A percentile compares a stretch with the other conserved stretches of the same genome.
phyloP scores from a whole-genome alignment of 1,284 basidiomycete species.

The Apiotrichum akiyoshidainum region DNA sequence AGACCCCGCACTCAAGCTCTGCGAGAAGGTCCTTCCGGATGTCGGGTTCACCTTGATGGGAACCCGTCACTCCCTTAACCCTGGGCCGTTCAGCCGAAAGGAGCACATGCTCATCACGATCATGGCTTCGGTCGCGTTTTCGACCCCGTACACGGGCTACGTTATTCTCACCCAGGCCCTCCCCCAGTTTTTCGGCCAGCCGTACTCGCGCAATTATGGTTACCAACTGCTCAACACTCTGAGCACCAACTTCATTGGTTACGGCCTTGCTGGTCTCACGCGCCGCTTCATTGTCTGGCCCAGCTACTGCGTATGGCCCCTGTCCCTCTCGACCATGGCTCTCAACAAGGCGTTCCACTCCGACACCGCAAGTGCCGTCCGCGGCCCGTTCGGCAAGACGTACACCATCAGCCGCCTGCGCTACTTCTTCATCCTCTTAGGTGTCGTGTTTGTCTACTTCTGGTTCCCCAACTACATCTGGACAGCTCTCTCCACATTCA shows the following conservation, averaged over 20 bases:
- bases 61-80: conserved; percentile 29
- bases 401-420: conserved; percentile 47
- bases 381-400: conserved; percentile 41
- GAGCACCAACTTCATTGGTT: conserved; percentile 55
- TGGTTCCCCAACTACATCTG: conserved; percentile 52
- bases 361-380: conserved; percentile 41
- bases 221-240: conserved; percentile 49
- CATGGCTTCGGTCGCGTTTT: conserved; percentile 49
- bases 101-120: conserved; percentile 48
- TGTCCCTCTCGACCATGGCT: conserved; percentile 52
- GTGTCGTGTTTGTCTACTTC: conserved; percentile 46
- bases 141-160: conserved; percentile 47
- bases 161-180: conserved; percentile 44
- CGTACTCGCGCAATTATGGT: conserved; percentile 45
- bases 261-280: conserved; percentile 54
- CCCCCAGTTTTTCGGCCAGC: conserved; percentile 39
- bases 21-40: conserved; percentile 15
- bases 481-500: conserved; percentile 56
- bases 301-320: conserved; percentile 53
- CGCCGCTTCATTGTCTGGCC: conserved; percentile 56
- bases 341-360: conserved; percentile 52
- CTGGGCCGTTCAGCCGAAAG: conserved; percentile 56
- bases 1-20: conserved; percentile 31
- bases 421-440: conserved; percentile 44
- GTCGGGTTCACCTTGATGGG: conserved; percentile 16